phyloP scores from a whole-genome alignment of 805 yeast genomes.

The Metschnikowia reukaufii region DNA sequence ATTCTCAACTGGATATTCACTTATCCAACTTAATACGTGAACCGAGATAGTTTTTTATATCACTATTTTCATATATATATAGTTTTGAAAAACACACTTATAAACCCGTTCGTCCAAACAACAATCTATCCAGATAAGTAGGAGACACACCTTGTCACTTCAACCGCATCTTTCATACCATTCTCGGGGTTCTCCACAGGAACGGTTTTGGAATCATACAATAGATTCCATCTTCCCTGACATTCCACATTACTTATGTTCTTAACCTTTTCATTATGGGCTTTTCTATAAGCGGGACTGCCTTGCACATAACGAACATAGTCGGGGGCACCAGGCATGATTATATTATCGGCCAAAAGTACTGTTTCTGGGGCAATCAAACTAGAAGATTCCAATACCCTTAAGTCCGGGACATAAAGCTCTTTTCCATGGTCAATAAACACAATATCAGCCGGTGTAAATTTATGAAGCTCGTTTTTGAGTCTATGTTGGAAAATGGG shows the following conservation, averaged over 20 bases:
- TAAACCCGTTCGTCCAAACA: too few species aligned
- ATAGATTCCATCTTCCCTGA: conserved; percentile 42
- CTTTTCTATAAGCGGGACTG: conserved; percentile 37
- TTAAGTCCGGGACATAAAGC: conserved; percentile 40
- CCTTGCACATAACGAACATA: conserved; percentile 38
- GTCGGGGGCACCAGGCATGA: conserved; percentile 39
- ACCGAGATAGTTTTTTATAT: too few species aligned
- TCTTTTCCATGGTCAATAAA: conserved; percentile 44
- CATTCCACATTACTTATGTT: conserved; percentile 31
- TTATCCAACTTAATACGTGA: too few species aligned
- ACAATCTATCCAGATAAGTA: conserved; percentile 21
- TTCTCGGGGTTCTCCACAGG: conserved; percentile 18
- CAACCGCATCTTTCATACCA: conserved; percentile 28
- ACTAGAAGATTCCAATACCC: conserved; percentile 41
- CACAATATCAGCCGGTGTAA: conserved; percentile 32
- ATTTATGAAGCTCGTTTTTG: conserved; percentile 9
- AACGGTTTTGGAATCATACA: conserved; percentile 36
- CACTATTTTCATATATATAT: too few species aligned
- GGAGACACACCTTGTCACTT: conserved; percentile 31
- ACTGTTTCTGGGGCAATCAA: conserved; percentile 40
- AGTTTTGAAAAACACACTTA: too few species aligned
- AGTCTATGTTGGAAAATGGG: conserved; percentile 25
- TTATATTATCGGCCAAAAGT: conserved; percentile 40
- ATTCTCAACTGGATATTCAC: too few species aligned
- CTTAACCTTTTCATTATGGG: conserved; percentile 24